These are phyloP conservation scores for Apium graveolens DNA, from an alignment of 129 eudicot species.

Conservation along the genomic window DNA sequence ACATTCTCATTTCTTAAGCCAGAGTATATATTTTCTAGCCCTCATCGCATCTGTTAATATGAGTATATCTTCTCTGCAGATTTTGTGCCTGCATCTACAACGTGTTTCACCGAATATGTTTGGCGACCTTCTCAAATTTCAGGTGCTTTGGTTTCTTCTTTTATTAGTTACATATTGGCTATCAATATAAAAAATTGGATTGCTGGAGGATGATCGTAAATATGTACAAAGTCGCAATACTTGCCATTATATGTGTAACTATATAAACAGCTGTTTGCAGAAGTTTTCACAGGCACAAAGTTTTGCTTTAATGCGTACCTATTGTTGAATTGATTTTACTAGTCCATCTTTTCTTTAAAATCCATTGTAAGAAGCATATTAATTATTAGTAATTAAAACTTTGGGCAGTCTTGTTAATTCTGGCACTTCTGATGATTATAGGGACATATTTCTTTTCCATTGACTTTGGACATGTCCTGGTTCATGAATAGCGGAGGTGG, in stretches of 20 bases:
- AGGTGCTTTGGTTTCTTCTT: conserved; percentile 34
- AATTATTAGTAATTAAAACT: background rate
- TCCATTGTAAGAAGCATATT: background rate
- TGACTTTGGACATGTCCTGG: conserved; percentile 48
- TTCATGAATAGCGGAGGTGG: conserved; percentile 45
- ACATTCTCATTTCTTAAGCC: background rate
- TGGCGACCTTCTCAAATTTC: conserved; percentile 65
- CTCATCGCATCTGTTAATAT: background rate
- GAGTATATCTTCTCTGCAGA: conserved; percentile 30
- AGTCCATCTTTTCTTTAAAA: background rate
- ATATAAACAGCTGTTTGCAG: background rate
- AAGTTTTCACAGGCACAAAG: background rate
- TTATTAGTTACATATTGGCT: too few species aligned
- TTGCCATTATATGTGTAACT: background rate
- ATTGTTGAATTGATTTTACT: background rate
- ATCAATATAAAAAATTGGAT: background rate
- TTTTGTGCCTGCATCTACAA: conserved; percentile 75
- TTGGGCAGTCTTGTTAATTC: conserved; percentile 12
- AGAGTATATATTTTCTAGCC: background rate
- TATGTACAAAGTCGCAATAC: background rate
- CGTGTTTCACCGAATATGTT: conserved; percentile 63
- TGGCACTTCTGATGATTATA: conserved; percentile 22
- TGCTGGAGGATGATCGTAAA: background rate
- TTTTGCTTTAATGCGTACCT: background rate
- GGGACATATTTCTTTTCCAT: conserved; percentile 84